Percentiles rank a stretch among this genome's conserved stretches.
Evolutionary conservation across 805 yeast species (phyloP).

Genomic region (Metschnikowia drakensbergensis): DNA sequence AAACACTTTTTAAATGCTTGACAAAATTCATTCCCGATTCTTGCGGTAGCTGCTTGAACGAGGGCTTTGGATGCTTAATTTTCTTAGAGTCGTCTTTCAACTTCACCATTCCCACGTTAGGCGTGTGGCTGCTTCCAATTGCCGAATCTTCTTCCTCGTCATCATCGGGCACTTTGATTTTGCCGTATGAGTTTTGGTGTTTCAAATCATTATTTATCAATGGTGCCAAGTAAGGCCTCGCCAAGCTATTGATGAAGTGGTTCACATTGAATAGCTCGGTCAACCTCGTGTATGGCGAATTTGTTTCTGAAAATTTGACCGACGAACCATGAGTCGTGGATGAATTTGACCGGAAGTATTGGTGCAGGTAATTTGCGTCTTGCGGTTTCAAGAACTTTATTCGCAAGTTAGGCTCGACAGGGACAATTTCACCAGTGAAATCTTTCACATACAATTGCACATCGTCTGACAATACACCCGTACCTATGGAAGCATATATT

Average conservation of each 20-base stretch:
- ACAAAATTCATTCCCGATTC: slow-evolving; percentile 31
- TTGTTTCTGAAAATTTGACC: slow-evolving; percentile 51
- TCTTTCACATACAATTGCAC: slow-evolving; percentile 58
- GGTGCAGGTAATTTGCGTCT: slow-evolving; percentile 45
- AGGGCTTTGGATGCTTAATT: slow-evolving; percentile 6
- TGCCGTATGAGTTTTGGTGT: slow-evolving; percentile 50
- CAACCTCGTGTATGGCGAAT: slow-evolving; percentile 74
- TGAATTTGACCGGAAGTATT: slow-evolving; percentile 29
- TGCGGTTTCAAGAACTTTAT: slow-evolving; percentile 42
- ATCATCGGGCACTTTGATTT: slow-evolving; percentile 16
- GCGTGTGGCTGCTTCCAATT: slow-evolving; percentile 1
- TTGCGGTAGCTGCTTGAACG: slow-evolving; percentile 26
- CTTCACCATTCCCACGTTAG: slow-evolving; percentile 14
- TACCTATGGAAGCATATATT: slow-evolving; percentile 77
- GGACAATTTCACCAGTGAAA: slow-evolving; percentile 58
- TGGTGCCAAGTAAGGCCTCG: slow-evolving; percentile 93
- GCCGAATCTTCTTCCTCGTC: slow-evolving; percentile 6
- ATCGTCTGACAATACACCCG: slow-evolving; percentile 58
- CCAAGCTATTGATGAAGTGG: slow-evolving; percentile 85
- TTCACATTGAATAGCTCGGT: slow-evolving; percentile 94
- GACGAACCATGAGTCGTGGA: slow-evolving; percentile 18
- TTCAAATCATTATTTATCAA: slow-evolving; percentile 77
- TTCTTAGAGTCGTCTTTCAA: slow-evolving; percentile 11
- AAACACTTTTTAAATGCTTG: slow-evolving; percentile 46
- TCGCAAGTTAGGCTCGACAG: slow-evolving; percentile 40